Percentiles rank a stretch among this genome's conserved stretches.
These are phyloP conservation scores for Cladosporium sp. DNA, from an alignment of 2,329 filamentous ascomycete species.

Conservation along the genomic window DNA sequence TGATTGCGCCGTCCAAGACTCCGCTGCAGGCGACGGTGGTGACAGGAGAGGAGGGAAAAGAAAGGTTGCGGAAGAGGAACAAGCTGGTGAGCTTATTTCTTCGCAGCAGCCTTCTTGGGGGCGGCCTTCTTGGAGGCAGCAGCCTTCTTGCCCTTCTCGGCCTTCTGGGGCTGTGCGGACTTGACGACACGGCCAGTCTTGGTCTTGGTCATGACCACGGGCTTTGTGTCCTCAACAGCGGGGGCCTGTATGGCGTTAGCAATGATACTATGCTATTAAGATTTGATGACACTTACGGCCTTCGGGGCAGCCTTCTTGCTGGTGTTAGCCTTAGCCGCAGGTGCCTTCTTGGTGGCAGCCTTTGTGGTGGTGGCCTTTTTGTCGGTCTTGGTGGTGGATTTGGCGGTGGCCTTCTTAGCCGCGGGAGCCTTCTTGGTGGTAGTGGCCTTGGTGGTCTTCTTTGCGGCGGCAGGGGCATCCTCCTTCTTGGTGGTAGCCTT, in stretches of 20 bases:
- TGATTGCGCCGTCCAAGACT: not conserved
- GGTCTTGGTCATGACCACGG: constrained; percentile 68
- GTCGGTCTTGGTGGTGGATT: constrained; percentile 26
- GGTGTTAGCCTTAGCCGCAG: constrained; percentile 39
- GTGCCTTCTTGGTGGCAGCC: constrained; percentile 22
- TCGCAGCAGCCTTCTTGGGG: constrained; percentile 14
- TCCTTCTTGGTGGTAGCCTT: constrained; percentile 34
- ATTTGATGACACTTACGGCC: constrained; percentile 25
- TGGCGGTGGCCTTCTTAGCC: constrained; percentile 43
- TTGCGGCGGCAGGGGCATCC: constrained; percentile 35
- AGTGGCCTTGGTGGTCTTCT: constrained; percentile 51
- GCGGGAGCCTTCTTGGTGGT: constrained; percentile 46
- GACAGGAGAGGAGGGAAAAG: constrained; percentile 3
- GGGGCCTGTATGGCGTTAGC: constrained; percentile 47
- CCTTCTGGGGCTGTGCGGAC: constrained; percentile 47
- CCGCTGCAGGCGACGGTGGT: not conserved
- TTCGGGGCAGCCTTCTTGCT: constrained; percentile 45
- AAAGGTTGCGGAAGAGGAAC: not conserved
- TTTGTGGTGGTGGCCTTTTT: constrained; percentile 16
- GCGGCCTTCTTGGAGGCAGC: constrained; percentile 14
- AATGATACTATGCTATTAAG: not conserved
- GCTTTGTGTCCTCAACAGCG: constrained; percentile 62
- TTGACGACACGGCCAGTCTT: constrained; percentile 84
- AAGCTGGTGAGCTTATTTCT: constrained; percentile 12
- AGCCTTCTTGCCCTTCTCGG: constrained; percentile 11